phyloP scores from a whole-genome alignment of 2,329 filamentous ascomycete species.

The Penicillium sp. region DNA sequence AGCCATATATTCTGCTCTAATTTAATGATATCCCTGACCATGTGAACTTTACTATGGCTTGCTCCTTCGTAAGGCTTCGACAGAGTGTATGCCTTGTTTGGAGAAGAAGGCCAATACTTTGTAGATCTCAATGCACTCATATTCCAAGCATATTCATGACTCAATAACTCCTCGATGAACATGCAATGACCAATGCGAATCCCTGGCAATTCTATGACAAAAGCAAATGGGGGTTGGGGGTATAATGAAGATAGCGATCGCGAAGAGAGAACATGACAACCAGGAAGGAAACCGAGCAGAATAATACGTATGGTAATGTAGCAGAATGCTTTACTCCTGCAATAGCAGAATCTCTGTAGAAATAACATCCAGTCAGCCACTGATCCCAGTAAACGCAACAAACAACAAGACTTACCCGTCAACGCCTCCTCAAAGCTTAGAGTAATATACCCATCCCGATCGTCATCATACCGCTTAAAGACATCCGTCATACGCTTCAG shows the following conservation, averaged over 20 bases:
- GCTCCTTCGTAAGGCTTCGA: too few species aligned
- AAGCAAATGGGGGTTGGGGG: background rate
- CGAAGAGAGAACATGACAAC: constrained; percentile 2
- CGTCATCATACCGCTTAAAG: constrained; percentile 98
- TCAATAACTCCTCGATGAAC: background rate
- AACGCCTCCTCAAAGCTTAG: constrained; percentile 79
- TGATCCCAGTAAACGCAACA: background rate
- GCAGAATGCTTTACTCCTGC: constrained; percentile 29
- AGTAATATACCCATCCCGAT: constrained; percentile 89
- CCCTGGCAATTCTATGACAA: constrained; percentile 4
- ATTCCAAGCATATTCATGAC: background rate
- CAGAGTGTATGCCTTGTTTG: background rate
- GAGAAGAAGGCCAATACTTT: background rate
- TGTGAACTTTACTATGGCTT: background rate
- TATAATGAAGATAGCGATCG: constrained; percentile 9
- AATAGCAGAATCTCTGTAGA: constrained; percentile 35
- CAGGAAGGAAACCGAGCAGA: background rate
- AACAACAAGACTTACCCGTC: constrained; percentile 48
- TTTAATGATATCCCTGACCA: background rate
- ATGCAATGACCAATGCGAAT: background rate
- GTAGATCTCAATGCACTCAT: background rate
- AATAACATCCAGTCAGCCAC: constrained; percentile 2
- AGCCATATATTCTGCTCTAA: background rate
- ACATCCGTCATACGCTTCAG: constrained; percentile 98
- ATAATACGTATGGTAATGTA: background rate